Percentiles rank a stretch among this genome's conserved stretches.
Conservation (phyloP, 140 eudicot genomes). For the Cichorium intybus region DNA sequence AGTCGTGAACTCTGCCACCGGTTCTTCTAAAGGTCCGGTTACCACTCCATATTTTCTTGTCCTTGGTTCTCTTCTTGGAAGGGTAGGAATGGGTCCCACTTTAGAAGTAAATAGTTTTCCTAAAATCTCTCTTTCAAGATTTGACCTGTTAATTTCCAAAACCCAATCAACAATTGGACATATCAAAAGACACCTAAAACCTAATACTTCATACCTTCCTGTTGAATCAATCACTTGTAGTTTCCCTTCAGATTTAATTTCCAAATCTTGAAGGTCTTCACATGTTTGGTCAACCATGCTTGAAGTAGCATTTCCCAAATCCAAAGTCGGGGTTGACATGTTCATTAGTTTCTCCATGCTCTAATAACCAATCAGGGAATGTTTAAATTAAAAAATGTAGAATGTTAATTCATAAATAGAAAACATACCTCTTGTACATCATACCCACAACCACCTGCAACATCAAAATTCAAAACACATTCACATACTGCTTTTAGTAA, state of each 20-base stretch:
- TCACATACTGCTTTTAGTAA: not conserved
- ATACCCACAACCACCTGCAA: conserved; percentile 89
- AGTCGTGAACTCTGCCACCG: conserved; percentile 17
- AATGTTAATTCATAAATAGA: not conserved
- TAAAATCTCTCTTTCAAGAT: conserved; percentile 60
- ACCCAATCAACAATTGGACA: not conserved
- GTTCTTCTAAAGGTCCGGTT: conserved; percentile 49
- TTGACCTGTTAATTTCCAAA: conserved; percentile 23
- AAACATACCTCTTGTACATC: conserved; percentile 56
- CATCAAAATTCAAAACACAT: conserved; percentile 15
- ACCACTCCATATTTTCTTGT: conserved; percentile 49
- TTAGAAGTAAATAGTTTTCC: conserved; percentile 41
- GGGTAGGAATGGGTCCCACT: conserved; percentile 20
- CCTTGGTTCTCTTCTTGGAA: conserved; percentile 27
- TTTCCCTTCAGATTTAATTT: conserved; percentile 12
- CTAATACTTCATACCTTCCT: conserved; percentile 27
- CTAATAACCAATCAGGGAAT: conserved; percentile 35
- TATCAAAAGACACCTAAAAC: not conserved
- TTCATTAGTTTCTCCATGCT: conserved; percentile 73
- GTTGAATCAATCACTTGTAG: conserved; percentile 13
- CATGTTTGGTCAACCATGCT: conserved; percentile 37
- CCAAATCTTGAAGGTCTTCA: conserved; percentile 35
- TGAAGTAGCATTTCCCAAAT: conserved; percentile 38
- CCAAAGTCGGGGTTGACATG: conserved; percentile 50
- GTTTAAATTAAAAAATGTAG: conserved; percentile 13